Evolutionary conservation across 2,329 filamentous ascomycete species (phyloP), one percentile per base, ranked within the genome.

Genomic region (Lojkania enalia): DNA sequence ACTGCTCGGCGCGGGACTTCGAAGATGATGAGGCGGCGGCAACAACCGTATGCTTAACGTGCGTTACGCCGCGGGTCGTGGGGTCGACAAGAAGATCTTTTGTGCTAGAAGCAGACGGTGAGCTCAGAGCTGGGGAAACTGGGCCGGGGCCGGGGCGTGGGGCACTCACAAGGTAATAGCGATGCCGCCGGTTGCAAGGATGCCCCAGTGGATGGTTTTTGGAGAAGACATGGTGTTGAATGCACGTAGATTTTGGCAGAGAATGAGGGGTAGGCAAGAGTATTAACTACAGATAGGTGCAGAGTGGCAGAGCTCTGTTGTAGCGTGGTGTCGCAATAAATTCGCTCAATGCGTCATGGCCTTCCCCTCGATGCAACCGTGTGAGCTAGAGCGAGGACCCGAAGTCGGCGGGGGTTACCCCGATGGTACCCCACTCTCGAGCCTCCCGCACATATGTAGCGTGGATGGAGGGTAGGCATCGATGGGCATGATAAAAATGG

Each of bases 1-100:
- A 95, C 38, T 83, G 74, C 48, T 80, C 76, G 1, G 90, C 90
- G 40, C 85, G 82, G 33, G 81, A 76, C 51, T 80, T 77, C 35
- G 87, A 89, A 30, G 81, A 83, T 3, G 89, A 94, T 1, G 89
- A 94, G 16, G 89, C 87, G 4, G 87, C 90, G 16, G 89, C 90
- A 15, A 85, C 82, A 36, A 95, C 80, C 57, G 84, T 82, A 73
- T 96, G 90, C 44, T 80, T 79, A 51, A 95, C 77, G 58, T 95
- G 87, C 47, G 76, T 73, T 41, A 87, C 86, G 39, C 79, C 80
- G 55, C 90, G 87, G 36, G 77, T 76, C 30, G 79, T 74, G 13
- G 90, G 86, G 69, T 92, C 84, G 48, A 82, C 80, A 54, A 91
- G 83, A 39, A 96, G 80, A 64, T 95, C 90, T 70, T 85, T 85